Percentiles rank a stretch among this genome's conserved stretches.
phyloP scores from a whole-genome alignment of 176 grass and related monocot species.

The Rhynchospora tenuis region DNA sequence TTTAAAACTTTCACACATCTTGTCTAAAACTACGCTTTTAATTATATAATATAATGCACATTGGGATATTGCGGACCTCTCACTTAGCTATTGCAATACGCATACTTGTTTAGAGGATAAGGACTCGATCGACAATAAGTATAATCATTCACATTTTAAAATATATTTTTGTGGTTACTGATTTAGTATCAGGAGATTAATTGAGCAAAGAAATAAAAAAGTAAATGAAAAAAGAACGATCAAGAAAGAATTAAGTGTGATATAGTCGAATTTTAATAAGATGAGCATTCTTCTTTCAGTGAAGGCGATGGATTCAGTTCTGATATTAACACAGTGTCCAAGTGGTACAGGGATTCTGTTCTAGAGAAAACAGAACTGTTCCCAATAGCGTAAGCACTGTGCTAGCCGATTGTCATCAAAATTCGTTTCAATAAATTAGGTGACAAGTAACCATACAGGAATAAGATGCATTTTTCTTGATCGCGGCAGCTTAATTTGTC shows the following conservation, averaged over 20 bases:
- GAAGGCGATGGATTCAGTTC: neutral
- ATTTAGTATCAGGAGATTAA: neutral
- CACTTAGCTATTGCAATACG: no score
- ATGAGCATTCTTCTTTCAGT: neutral
- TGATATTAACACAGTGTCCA: neutral
- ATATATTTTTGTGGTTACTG: neutral
- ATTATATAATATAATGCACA: no score
- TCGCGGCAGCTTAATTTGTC: neutral
- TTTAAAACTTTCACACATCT: no score
- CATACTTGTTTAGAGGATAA: no score
- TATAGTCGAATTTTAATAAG: neutral
- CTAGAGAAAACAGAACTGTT: neutral
- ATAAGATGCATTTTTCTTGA: constrained; percentile 14
- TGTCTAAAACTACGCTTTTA: no score
- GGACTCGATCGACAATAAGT: no score
- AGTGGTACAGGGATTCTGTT: neutral
- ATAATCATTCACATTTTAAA: no score
- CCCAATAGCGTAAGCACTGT: neutral
- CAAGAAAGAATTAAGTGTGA: neutral
- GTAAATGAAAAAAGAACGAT: neutral
- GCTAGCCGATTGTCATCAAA: neutral
- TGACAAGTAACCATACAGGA: neutral
- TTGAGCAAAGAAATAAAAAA: neutral
- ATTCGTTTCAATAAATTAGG: neutral
- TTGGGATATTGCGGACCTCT: no score